phyloP scores from a whole-genome alignment of 208 protist species.

The Vickermania ingenoplastis region DNA sequence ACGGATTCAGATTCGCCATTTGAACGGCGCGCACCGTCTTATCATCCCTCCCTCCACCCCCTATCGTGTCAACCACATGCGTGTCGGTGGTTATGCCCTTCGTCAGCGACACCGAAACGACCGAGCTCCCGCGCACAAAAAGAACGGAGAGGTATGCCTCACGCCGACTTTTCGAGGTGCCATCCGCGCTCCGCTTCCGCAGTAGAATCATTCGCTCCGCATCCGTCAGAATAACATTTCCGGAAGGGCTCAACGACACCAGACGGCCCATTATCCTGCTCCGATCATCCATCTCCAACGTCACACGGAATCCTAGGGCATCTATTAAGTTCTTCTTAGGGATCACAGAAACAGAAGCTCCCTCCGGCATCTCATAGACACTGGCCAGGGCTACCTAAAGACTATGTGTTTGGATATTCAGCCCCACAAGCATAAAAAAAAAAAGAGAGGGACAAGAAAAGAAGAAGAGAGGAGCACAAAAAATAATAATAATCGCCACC shows the following conservation, averaged over 20 bases:
- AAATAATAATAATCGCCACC: too few species aligned
- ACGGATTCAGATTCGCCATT: conserved; percentile 43
- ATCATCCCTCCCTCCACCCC: conserved; percentile 21
- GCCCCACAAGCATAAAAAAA: too few species aligned
- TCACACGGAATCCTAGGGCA: conserved; percentile 57
- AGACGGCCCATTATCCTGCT: conserved; percentile 60
- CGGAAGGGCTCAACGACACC: conserved; percentile 48
- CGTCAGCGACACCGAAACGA: conserved; percentile 48
- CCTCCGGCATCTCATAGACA: not conserved
- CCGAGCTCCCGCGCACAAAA: conserved; percentile 63
- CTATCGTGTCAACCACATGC: conserved; percentile 46
- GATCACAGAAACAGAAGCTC: not conserved
- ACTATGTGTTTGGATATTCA: too few species aligned
- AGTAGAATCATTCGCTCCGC: conserved; percentile 26
- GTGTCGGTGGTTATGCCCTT: conserved; percentile 57
- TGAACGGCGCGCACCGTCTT: conserved; percentile 40
- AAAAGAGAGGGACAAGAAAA: conserved; percentile 8
- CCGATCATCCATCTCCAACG: conserved; percentile 56
- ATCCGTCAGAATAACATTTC: conserved; percentile 73
- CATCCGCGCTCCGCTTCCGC: conserved; percentile 28
- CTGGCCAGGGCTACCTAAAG: too few species aligned
- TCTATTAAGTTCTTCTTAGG: conserved; percentile 34
- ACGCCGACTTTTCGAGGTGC: conserved; percentile 9
- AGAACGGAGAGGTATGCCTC: conserved; percentile 64
- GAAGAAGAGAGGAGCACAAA: too few species aligned